Evolutionary conservation across 495 filamentous ascomycete species (phyloP).

Genomic region (Penicillium macrosclerotiorum): DNA sequence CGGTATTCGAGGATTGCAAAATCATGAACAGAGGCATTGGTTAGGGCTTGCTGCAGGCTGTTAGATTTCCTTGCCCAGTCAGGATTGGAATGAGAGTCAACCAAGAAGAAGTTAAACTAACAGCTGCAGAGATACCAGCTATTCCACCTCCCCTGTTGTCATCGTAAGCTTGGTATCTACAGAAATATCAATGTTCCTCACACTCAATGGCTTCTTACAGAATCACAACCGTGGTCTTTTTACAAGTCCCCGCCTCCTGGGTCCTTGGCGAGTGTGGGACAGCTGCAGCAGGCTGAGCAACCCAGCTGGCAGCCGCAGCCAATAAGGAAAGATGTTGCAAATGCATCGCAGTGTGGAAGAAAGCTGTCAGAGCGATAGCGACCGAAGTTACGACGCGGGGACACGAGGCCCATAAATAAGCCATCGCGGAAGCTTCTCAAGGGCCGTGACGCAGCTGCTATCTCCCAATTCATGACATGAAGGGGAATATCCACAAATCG

Average conservation of each 20-base stretch:
- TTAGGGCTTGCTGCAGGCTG: conserved; percentile 8
- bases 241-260: conserved; percentile 28
- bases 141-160: conserved; percentile 35
- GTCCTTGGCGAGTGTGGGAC: conserved; percentile 16
- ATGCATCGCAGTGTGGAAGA: conserved; percentile 11
- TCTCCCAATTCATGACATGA: background rate
- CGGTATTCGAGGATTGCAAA: conserved; percentile 19
- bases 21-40: conserved; percentile 13
- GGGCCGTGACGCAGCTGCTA: background rate
- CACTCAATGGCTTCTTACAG: conserved; percentile 21
- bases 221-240: conserved; percentile 41
- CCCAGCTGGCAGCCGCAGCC: conserved; percentile 15
- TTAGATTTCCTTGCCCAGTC: background rate
- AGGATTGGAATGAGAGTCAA: background rate
- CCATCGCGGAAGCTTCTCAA: background rate
- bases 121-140: conserved; percentile 64
- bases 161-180: conserved; percentile 7
- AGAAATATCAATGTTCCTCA: background rate
- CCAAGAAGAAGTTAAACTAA: conserved; percentile 16
- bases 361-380: background rate
- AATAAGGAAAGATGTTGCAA: conserved; percentile 16
- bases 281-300: conserved; percentile 17
- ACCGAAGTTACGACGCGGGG: background rate
- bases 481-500: background rate
- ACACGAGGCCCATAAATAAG: conserved; percentile 8